A percentile compares a stretch with the other conserved stretches of the same genome.
phyloP scores from a whole-genome alignment of 202 grass and related monocot species.

The Zizania palustris region DNA sequence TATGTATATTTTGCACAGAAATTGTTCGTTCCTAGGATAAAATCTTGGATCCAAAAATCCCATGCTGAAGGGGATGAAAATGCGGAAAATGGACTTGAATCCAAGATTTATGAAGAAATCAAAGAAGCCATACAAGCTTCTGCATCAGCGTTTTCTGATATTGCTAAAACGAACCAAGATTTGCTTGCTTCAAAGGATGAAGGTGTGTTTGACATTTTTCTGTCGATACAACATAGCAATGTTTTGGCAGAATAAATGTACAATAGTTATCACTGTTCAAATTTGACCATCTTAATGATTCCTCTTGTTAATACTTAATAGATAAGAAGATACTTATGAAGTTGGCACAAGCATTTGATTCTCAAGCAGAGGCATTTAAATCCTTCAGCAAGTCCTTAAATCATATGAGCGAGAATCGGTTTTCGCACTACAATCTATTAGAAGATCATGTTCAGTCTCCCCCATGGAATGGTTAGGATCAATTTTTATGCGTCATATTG shows the following conservation, averaged over 20 bases:
- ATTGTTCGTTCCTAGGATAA: conserved; percentile 59
- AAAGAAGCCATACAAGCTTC: conserved; percentile 71
- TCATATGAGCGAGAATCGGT: conserved; percentile 49
- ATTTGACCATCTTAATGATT: conserved; percentile 4
- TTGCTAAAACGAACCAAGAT: conserved; percentile 79
- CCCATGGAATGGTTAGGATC: conserved; percentile 63
- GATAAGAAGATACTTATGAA: conserved; percentile 65
- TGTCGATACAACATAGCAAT: conserved; percentile 19
- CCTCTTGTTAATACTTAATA: conserved; percentile 36
- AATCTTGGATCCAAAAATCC: conserved; percentile 70
- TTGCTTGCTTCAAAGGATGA: conserved; percentile 78
- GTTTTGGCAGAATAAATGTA: conserved; percentile 6
- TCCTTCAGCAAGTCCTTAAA: conserved; percentile 63
- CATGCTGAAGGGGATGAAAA: conserved; percentile 72
- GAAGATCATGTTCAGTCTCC: conserved; percentile 50
- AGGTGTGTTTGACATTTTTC: conserved; percentile 48
- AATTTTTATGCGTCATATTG: background rate
- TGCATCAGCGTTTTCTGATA: conserved; percentile 57
- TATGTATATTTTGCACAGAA: conserved; percentile 54
- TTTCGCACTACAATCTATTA: conserved; percentile 41
- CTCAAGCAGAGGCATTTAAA: conserved; percentile 83
- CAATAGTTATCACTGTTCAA: background rate
- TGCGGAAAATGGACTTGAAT: conserved; percentile 43
- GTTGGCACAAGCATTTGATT: conserved; percentile 59
- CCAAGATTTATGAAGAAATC: conserved; percentile 72